A percentile compares a stretch with the other conserved stretches of the same genome.
phyloP scores from a whole-genome alignment of 2,329 filamentous ascomycete genomes.

The Penicillium crustosum region DNA sequence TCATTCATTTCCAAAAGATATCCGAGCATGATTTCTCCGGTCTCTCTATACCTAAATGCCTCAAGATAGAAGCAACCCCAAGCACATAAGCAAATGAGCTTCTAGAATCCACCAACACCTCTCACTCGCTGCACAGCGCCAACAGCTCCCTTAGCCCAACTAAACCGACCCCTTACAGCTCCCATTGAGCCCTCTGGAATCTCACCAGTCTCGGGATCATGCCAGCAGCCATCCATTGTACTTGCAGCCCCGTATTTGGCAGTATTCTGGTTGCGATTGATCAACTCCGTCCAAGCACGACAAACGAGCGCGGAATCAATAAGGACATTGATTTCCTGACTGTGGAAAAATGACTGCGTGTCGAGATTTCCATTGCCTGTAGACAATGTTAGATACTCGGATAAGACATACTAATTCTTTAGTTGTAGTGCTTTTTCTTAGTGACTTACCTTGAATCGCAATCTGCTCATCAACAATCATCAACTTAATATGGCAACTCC shows the following conservation, averaged over 20 bases:
- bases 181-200: constrained; percentile 54
- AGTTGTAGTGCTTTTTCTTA: background rate
- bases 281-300: constrained; percentile 59
- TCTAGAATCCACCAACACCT: constrained; percentile 56
- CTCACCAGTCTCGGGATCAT: constrained; percentile 50
- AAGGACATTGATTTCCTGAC: constrained; percentile 75
- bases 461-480: constrained; percentile 70
- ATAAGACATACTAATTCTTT: background rate
- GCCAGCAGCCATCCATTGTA: constrained; percentile 62
- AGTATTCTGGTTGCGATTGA: constrained; percentile 68
- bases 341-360: constrained; percentile 76
- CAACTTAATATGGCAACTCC: constrained; percentile 75
- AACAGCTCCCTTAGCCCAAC: constrained; percentile 59
- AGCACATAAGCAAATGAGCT: background rate
- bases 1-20: background rate
- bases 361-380: constrained; percentile 72
- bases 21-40: background rate
- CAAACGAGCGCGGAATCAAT: constrained; percentile 65
- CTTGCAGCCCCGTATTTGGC: constrained; percentile 56
- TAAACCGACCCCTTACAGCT: constrained; percentile 55
- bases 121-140: constrained; percentile 60
- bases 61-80: background rate
- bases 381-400: background rate
- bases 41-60: background rate
- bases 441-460: constrained; percentile 59